These are phyloP conservation scores for Stenogyne calaminthoides DNA, from an alignment of 305 asterid species.

Conservation along the genomic window DNA sequence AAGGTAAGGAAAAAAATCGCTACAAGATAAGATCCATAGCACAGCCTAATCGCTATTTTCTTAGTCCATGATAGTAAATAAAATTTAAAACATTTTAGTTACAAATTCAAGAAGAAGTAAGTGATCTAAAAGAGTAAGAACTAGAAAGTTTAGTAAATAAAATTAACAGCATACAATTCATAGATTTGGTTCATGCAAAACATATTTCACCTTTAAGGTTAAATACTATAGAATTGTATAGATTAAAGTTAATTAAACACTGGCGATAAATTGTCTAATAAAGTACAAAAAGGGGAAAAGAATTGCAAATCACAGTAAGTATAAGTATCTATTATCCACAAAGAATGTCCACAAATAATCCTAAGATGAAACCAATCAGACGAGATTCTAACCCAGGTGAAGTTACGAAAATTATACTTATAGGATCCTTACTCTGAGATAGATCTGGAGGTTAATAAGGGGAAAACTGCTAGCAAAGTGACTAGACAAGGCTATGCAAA, in stretches of 20 bases:
- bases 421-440: background rate
- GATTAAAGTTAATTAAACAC: background rate
- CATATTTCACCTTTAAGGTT: background rate
- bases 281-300: background rate
- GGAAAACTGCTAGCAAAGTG: background rate
- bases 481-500: background rate
- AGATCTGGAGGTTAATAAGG: background rate
- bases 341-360: background rate
- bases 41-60: slow-evolving; percentile 8
- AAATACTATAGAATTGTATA: background rate
- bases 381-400: background rate
- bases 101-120: slow-evolving; percentile 19
- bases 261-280: background rate
- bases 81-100: background rate
- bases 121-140: background rate
- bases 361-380: background rate
- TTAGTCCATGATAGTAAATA: background rate
- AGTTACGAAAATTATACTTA: background rate
- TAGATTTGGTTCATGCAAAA: slow-evolving; percentile 1
- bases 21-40: background rate
- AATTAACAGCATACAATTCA: slow-evolving; percentile 1
- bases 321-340: background rate
- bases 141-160: background rate
- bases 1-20: background rate
- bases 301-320: background rate